phyloP scores from a whole-genome alignment of 2,329 filamentous ascomycete species.

The Cryphonectria nitschkei region DNA sequence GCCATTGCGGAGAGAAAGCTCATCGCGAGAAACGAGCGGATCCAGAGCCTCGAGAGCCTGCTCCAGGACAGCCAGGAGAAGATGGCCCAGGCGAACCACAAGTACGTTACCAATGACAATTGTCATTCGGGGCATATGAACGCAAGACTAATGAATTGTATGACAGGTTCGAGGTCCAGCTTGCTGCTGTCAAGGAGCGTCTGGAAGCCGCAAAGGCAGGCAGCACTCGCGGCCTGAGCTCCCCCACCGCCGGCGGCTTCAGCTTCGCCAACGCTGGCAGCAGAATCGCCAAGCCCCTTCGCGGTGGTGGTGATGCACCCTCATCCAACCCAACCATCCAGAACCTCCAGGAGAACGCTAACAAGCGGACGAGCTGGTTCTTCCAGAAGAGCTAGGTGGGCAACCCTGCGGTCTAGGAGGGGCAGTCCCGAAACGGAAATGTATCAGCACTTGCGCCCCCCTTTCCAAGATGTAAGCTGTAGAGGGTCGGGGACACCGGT shows the following conservation, averaged over 20 bases:
- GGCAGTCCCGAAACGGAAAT: neutral
- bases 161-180: slow-evolving; percentile 90
- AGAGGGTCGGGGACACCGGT: slow-evolving; percentile 16
- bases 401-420: neutral
- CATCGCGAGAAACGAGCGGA: slow-evolving; percentile 94
- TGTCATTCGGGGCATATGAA: neutral
- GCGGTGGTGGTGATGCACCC: slow-evolving; percentile 58
- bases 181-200: slow-evolving; percentile 95
- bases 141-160: slow-evolving; percentile 24
- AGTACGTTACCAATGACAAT: slow-evolving; percentile 62
- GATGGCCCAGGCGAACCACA: slow-evolving; percentile 93
- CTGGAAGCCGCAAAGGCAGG: slow-evolving; percentile 93
- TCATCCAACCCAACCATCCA: slow-evolving; percentile 59
- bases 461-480: slow-evolving; percentile 5
- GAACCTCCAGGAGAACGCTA: slow-evolving; percentile 61
- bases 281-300: slow-evolving; percentile 70
- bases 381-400: slow-evolving; percentile 60
- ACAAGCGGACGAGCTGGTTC: slow-evolving; percentile 76
- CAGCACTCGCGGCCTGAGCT: slow-evolving; percentile 80
- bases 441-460: neutral
- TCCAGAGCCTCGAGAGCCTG: slow-evolving; percentile 88
- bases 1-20: slow-evolving; percentile 97
- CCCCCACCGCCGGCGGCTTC: slow-evolving; percentile 64
- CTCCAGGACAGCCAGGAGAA: slow-evolving; percentile 98
- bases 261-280: slow-evolving; percentile 69